These are phyloP conservation scores for Phytophthora sansomeana DNA, from an alignment of 352 stramenopile species.

Conservation along the genomic window DNA sequence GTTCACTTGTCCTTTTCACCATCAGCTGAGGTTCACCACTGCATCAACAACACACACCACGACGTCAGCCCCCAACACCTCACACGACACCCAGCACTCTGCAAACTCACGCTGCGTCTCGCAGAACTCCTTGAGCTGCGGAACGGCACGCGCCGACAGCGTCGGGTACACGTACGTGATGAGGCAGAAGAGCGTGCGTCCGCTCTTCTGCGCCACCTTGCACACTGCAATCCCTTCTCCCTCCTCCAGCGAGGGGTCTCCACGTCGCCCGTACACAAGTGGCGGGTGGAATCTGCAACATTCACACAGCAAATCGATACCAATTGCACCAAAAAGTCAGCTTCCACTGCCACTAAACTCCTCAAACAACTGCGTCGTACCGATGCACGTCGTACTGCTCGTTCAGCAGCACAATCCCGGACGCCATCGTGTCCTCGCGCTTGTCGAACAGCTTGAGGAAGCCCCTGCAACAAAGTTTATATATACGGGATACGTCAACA, in stretches of 20 bases:
- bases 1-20: background rate
- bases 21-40: slow-evolving; percentile 26
- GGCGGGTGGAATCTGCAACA: slow-evolving; percentile 72
- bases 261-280: slow-evolving; percentile 77
- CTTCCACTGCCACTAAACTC: slow-evolving; percentile 5
- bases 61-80: background rate
- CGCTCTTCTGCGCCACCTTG: slow-evolving; percentile 63
- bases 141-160: slow-evolving; percentile 75
- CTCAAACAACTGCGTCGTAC: slow-evolving; percentile 34
- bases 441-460: slow-evolving; percentile 80
- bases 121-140: slow-evolving; percentile 84
- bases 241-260: slow-evolving; percentile 69
- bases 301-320: background rate
- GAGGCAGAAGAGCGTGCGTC: slow-evolving; percentile 63
- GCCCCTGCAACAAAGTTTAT: slow-evolving; percentile 30
- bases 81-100: background rate
- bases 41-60: slow-evolving; percentile 4
- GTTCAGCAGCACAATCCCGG: slow-evolving; percentile 71
- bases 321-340: background rate
- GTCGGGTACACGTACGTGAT: slow-evolving; percentile 88
- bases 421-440: slow-evolving; percentile 78
- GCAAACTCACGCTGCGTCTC: slow-evolving; percentile 52
- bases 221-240: slow-evolving; percentile 79
- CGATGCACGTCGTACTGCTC: slow-evolving; percentile 89
- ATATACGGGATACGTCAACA: background rate